phyloP scores from a whole-genome alignment of 176 grass and related monocot species.

The Typha latifolia region DNA sequence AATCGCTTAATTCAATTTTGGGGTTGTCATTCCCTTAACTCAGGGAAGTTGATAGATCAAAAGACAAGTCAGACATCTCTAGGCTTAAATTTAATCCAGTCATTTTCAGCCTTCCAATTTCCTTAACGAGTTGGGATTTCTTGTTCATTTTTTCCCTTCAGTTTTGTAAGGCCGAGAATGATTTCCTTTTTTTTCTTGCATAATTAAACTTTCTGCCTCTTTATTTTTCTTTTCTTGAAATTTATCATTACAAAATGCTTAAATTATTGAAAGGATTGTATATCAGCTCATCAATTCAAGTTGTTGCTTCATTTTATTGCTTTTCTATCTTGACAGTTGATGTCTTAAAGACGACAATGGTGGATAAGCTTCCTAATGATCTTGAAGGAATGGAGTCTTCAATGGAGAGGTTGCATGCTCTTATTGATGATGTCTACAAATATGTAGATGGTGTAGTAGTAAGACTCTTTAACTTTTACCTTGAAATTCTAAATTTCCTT shows the following conservation, averaged over 20 bases:
- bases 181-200: neutral
- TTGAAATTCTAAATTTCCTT: conserved; percentile 2
- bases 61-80: neutral
- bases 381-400: conserved; percentile 87
- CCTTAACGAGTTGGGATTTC: neutral
- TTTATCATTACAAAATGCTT: neutral
- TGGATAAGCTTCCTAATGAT: conserved; percentile 89
- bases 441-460: conserved; percentile 93
- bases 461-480: neutral
- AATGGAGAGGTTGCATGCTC: conserved; percentile 61
- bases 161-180: neutral
- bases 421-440: conserved; percentile 91
- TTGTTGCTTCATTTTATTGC: neutral
- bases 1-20: too few relatives aligned
- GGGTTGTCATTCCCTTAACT: too few relatives aligned
- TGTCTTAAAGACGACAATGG: conserved; percentile 58
- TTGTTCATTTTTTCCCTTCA: neutral
- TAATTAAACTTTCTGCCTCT: neutral
- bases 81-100: neutral
- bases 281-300: neutral
- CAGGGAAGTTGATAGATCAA: too few relatives aligned
- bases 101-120: neutral
- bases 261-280: neutral
- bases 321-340: conserved; percentile 38
- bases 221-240: neutral